A percentile compares a stretch with the other conserved stretches of the same genome.
phyloP scores from a whole-genome alignment of 2,329 filamentous ascomycete species.

The Penicillium crustosum region DNA sequence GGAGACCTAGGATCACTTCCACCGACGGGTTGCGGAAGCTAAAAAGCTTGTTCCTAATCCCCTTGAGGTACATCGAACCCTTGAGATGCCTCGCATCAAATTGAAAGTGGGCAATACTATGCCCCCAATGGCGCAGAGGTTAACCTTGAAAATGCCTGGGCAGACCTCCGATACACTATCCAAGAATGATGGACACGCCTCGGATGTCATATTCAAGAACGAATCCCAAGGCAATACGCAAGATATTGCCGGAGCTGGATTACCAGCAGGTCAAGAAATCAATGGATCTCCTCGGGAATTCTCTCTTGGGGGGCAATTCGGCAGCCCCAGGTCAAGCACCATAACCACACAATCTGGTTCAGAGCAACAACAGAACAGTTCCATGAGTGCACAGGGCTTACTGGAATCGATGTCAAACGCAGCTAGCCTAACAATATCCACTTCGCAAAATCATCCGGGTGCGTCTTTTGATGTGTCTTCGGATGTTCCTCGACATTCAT shows the following conservation, averaged over 20 bases:
- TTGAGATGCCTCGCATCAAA: conserved; percentile 71
- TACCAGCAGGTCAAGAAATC: conserved; percentile 27
- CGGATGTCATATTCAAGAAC: conserved; percentile 54
- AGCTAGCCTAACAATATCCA: conserved; percentile 7
- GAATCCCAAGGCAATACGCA: conserved; percentile 56
- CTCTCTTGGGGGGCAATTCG: conserved; percentile 40
- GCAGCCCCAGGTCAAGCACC: conserved; percentile 28
- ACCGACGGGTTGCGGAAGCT: conserved; percentile 67
- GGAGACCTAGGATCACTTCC: conserved; percentile 62
- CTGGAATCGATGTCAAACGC: conserved; percentile 21
- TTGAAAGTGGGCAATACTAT: conserved; percentile 62
- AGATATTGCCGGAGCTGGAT: conserved; percentile 52
- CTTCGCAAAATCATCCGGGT: conserved; percentile 24
- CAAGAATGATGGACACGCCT: conserved; percentile 42
- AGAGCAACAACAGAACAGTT: conserved; percentile 29
- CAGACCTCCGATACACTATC: conserved; percentile 53
- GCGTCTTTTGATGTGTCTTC: background rate
- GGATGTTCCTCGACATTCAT: background rate
- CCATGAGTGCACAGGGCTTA: conserved; percentile 25
- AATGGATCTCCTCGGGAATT: conserved; percentile 27
- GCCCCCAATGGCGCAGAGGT: conserved; percentile 56
- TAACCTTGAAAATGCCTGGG: conserved; percentile 69
- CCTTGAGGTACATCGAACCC: conserved; percentile 30
- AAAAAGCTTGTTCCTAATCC: conserved; percentile 72
- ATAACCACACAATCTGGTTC: conserved; percentile 19